Evolutionary conservation across 2,329 filamentous ascomycete species (phyloP).

Genomic region (Ascocoryne sarcoides): DNA sequence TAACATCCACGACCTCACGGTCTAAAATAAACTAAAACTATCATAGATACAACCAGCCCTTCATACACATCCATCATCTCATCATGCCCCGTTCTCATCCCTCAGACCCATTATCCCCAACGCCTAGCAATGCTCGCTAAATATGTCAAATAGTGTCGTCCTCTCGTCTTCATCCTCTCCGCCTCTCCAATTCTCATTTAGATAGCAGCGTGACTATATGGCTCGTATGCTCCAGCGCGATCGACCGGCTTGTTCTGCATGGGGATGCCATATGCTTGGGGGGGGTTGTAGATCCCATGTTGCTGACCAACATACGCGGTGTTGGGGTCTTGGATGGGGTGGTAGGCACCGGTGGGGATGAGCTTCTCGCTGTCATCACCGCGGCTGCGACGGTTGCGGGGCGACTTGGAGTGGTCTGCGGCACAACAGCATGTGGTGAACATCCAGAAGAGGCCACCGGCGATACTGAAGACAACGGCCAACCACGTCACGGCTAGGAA

Average conservation of each 20-base stretch:
- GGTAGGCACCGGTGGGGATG: conserved; percentile 31
- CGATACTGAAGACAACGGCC: conserved; percentile 66
- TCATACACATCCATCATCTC: too few species aligned
- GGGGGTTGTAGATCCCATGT: conserved; percentile 33
- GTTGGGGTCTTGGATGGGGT: conserved; percentile 35
- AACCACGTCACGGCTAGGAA: conserved; percentile 74
- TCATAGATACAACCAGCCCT: too few species aligned
- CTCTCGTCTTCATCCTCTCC: too few species aligned
- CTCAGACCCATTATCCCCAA: too few species aligned
- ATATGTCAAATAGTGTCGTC: too few species aligned
- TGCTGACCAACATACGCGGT: conserved; percentile 27
- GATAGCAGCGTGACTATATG: conserved; percentile 46
- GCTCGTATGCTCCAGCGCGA: conserved; percentile 49
- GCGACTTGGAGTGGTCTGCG: conserved; percentile 11
- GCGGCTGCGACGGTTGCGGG: conserved; percentile 6
- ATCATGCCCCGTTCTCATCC: too few species aligned
- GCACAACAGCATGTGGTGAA: conserved; percentile 84
- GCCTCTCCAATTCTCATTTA: too few species aligned
- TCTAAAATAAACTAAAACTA: too few species aligned
- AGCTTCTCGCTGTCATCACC: conserved; percentile 26
- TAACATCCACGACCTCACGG: too few species aligned
- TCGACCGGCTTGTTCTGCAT: conserved; percentile 23
- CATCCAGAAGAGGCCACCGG: conserved; percentile 79
- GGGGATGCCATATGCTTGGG: conserved; percentile 28
- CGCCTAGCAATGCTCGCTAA: too few species aligned